A percentile compares a stretch with the other conserved stretches of the same genome.
Evolutionary conservation across 2,329 filamentous ascomycete species (phyloP).

Genomic region (Fusarium concolor): DNA sequence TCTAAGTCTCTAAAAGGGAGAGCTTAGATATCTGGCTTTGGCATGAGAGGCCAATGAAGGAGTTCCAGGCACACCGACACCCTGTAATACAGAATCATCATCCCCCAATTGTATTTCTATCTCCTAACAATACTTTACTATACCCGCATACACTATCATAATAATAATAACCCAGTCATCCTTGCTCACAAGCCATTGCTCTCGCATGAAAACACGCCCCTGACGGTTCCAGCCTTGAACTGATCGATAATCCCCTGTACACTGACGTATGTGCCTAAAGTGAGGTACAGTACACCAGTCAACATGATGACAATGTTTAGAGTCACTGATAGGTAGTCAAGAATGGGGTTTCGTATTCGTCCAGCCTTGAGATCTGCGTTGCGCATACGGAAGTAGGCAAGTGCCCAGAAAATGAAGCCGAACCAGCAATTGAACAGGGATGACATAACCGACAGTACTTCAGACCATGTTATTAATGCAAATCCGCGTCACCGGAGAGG

Average conservation of each 20-base stretch:
- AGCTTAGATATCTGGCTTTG: background rate
- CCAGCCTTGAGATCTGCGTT: constrained; percentile 67
- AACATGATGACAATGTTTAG: constrained; percentile 80
- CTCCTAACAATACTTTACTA: background rate
- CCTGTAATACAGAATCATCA: background rate
- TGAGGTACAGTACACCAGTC: constrained; percentile 82
- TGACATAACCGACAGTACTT: constrained; percentile 76
- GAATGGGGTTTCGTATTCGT: constrained; percentile 61
- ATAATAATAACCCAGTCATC: no score
- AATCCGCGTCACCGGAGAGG: accelerated
- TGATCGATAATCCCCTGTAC: constrained; percentile 80
- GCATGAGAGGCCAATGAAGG: no score
- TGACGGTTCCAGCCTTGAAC: constrained; percentile 73
- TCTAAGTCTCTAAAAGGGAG: background rate
- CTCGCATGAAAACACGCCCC: constrained; percentile 80
- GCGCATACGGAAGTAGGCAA: constrained; percentile 83
- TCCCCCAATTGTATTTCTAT: background rate
- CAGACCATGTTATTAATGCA: constrained; percentile 12
- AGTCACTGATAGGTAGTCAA: constrained; percentile 65
- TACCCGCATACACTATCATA: background rate
- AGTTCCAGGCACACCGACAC: background rate
- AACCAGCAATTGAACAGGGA: constrained; percentile 93
- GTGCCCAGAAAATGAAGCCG: constrained; percentile 94
- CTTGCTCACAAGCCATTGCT: constrained; percentile 69
- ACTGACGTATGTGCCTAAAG: constrained; percentile 81